These are phyloP conservation scores for Rhodotorula sp. DNA, from an alignment of 1,284 basidiomycete species.

Conservation along the genomic window DNA sequence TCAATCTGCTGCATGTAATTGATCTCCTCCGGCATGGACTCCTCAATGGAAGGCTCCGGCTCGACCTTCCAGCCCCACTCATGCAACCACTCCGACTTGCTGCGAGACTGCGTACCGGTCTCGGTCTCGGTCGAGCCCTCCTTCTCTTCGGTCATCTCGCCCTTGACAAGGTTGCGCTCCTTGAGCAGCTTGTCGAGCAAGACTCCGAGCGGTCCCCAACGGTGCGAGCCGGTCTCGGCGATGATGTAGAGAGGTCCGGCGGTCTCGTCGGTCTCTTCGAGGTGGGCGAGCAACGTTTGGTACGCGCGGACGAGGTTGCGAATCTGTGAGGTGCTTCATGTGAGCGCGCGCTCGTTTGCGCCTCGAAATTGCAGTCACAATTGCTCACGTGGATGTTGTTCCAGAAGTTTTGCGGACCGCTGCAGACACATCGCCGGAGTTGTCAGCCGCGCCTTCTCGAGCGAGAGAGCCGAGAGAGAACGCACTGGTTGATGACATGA, in stretches of 20 bases:
- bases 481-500: conserved; percentile 8
- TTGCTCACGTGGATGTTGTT: conserved; percentile 29
- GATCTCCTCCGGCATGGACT: conserved; percentile 8
- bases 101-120: conserved; percentile 7
- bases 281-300: conserved; percentile 17
- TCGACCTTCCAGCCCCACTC: conserved; percentile 17
- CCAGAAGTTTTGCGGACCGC: conserved; percentile 16
- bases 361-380: too few relatives aligned
- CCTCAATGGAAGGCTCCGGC: neutral
- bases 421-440: neutral
- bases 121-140: neutral
- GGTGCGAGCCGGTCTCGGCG: conserved; percentile 16
- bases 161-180: neutral
- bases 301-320: conserved; percentile 18
- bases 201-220: conserved; percentile 2
- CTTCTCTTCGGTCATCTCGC: neutral
- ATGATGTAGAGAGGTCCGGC: conserved; percentile 15
- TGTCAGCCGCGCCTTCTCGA: neutral
- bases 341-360: too few relatives aligned
- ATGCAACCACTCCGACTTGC: conserved; percentile 9
- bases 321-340: neutral
- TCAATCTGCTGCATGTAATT: conserved; percentile 1
- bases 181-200: conserved; percentile 1
- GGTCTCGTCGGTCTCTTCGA: conserved; percentile 2
- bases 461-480: too few relatives aligned